Conservation (phyloP, 352 stramenopile species). For the Pythium apleroticum region DNA sequence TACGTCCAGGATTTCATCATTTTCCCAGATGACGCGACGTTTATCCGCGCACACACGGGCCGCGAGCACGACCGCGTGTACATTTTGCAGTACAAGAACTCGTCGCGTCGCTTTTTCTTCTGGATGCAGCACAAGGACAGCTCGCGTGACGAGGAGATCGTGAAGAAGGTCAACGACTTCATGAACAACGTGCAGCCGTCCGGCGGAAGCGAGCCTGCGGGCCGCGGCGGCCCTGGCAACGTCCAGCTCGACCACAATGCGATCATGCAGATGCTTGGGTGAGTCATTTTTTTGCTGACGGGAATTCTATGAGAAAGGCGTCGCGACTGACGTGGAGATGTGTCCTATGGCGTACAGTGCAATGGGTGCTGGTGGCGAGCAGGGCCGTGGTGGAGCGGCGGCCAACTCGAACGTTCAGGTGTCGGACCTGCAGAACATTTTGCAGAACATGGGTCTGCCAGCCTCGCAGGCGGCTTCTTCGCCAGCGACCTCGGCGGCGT, state of each 20-base stretch:
- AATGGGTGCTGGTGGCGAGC: constrained; percentile 73
- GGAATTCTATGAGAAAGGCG: neutral
- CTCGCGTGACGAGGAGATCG: constrained; percentile 83
- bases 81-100: constrained; percentile 93
- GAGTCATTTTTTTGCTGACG: constrained; percentile 4
- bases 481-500: constrained; percentile 69
- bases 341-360: constrained; percentile 33
- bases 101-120: constrained; percentile 92
- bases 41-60: constrained; percentile 88
- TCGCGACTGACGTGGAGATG: neutral
- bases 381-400: constrained; percentile 37
- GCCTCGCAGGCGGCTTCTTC: constrained; percentile 66
- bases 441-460: constrained; percentile 87
- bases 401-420: constrained; percentile 67
- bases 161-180: constrained; percentile 87
- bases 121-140: constrained; percentile 94
- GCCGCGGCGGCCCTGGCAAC: constrained; percentile 42
- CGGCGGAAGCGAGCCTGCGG: constrained; percentile 28
- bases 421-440: constrained; percentile 84
- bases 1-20: constrained; percentile 87
- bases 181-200: constrained; percentile 84
- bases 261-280: constrained; percentile 91
- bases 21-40: constrained; percentile 89
- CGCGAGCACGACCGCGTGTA: constrained; percentile 86
- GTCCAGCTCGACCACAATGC: constrained; percentile 88